Conservation (phyloP, 2,329 filamentous ascomycete genomes). For the Zarea fungicola region DNA sequence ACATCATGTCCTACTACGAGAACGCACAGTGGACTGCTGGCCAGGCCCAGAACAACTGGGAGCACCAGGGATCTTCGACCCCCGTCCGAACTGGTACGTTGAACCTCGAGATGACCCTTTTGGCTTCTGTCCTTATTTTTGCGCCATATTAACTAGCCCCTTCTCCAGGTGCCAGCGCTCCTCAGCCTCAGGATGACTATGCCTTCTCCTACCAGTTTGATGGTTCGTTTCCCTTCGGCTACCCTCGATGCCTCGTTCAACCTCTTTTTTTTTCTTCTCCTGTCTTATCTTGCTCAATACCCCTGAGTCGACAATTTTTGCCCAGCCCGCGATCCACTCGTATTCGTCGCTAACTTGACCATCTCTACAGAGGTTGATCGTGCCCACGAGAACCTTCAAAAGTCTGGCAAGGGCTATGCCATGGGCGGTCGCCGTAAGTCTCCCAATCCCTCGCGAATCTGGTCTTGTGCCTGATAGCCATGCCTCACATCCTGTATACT, state of each 20-base stretch:
- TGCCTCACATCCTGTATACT: conserved; percentile 8
- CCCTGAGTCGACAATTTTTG: conserved; percentile 6
- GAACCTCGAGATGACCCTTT: conserved; percentile 5
- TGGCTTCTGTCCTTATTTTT: conserved; percentile 4
- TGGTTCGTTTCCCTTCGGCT: conserved; percentile 54
- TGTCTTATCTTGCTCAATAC: no score
- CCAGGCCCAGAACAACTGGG: conserved; percentile 35
- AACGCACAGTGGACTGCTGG: conserved; percentile 36
- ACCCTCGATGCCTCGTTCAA: background rate
- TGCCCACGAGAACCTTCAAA: conserved; percentile 90
- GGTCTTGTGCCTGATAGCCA: background rate
- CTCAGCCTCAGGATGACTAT: conserved; percentile 67
- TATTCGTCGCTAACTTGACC: conserved; percentile 3
- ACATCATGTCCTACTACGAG: conserved; percentile 41
- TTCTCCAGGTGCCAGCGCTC: conserved; percentile 64
- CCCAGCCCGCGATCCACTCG: background rate
- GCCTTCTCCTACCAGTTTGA: conserved; percentile 87
- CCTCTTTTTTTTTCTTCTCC: background rate
- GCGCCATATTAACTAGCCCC: conserved; percentile 14
- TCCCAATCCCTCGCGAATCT: conserved; percentile 30
- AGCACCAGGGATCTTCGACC: conserved; percentile 38
- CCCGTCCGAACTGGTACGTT: conserved; percentile 35
- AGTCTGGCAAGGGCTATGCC: conserved; percentile 90
- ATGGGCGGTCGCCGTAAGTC: conserved; percentile 74
- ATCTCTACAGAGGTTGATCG: conserved; percentile 87